These are phyloP conservation scores for Bolboschoenus planiculmis DNA, from an alignment of 176 grass and related monocot genomes.

Conservation along the genomic window DNA sequence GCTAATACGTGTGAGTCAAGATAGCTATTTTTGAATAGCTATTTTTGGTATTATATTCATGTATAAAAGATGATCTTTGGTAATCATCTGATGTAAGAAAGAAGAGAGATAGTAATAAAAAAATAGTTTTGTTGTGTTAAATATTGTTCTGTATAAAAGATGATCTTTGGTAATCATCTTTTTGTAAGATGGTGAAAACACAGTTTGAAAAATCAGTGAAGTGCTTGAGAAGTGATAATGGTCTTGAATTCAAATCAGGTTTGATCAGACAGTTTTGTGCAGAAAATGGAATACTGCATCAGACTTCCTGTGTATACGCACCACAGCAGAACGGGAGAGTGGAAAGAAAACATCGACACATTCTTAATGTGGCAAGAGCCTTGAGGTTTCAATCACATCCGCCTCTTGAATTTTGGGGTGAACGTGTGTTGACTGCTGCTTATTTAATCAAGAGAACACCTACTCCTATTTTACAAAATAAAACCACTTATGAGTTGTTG, in stretches of 20 bases:
- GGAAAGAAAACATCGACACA: background rate
- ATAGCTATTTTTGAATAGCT: too few species aligned
- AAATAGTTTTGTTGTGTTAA: too few species aligned
- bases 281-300: background rate
- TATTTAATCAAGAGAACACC: background rate
- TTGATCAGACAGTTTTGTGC: background rate
- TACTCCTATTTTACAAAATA: background rate
- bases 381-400: background rate
- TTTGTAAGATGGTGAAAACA: background rate
- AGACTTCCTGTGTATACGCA: background rate
- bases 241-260: background rate
- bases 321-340: background rate
- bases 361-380: background rate
- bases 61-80: too few species aligned
- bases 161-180: background rate
- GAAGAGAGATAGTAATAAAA: too few species aligned
- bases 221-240: background rate
- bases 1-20: too few species aligned
- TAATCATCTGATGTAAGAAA: too few species aligned
- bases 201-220: background rate
- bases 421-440: background rate
- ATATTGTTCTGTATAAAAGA: too few species aligned
- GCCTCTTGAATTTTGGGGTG: background rate
- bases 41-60: too few species aligned
- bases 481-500: background rate